Evolutionary conservation across 1,139 yeast species (phyloP), one percentile per base, ranked within the genome.

Genomic region (Torulaspora pretoriensis): DNA sequence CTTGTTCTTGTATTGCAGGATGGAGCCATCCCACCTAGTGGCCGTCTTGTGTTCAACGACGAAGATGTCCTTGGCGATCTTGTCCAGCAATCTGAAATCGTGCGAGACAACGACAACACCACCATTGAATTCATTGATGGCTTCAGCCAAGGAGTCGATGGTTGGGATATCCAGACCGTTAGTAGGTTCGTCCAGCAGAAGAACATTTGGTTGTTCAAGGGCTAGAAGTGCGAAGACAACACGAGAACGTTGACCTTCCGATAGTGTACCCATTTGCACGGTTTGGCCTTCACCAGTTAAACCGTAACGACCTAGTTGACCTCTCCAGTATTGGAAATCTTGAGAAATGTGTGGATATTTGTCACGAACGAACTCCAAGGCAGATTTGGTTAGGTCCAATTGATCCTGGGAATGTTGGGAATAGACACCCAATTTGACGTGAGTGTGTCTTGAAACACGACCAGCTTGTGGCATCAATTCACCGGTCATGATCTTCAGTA

Each of bases 241-340:
- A 73, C 98, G 84, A 53, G 97, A 89, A 76, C 97, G 85, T 78
- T 92, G 97, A 69, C 99, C 99, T 75, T 92, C 98, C 14, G 97
- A 89, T 56, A 94, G 74, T 17, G 98, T 92, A 55, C 96, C 97
- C 97, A 92, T 94, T 69, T 87, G 90, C 42, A 97, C 88, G 50
- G 97, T 92, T 76, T 92, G 98, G 55, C 95, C 95, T 72, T 92
- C 97, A 73, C 98, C 98, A 55, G 97, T 90, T 64, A 94, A 80
- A 73, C 98, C 98, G 65, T 86, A 92, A 72, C 97, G 87, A 65
- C 98, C 98, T 62, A 94, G 78, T 73, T 92, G 97, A 60, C 84
- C 86, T 77, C 99, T 87, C 98, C 98, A 94, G 78, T 88, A 90
- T 75, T 92, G 97, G 82, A 80, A 89, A 73, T 94, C 99, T 73